Evolutionary conservation across 441 rosid genomes (phyloP).

Genomic region (Flueggea neowawraea): DNA sequence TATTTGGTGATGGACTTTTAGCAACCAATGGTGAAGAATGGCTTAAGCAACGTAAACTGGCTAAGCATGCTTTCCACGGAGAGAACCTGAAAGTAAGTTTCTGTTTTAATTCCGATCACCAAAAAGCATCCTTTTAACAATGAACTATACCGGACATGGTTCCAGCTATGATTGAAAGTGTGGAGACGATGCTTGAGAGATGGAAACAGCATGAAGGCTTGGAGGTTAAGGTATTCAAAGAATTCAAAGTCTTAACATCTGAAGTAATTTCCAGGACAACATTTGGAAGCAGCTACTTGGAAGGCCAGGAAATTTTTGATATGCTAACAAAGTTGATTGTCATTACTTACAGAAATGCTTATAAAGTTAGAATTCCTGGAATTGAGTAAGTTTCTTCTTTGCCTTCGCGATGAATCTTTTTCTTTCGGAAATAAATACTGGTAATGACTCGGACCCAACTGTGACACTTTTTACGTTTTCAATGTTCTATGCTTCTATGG

Average conservation of each 20-base stretch:
- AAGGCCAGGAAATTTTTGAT: slow-evolving; percentile 8
- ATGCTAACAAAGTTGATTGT: neutral
- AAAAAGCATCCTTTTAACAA: neutral
- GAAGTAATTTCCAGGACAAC: slow-evolving; percentile 25
- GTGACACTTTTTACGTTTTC: no score
- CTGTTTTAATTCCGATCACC: neutral
- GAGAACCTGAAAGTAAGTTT: slow-evolving; percentile 7
- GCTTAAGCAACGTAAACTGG: slow-evolving; percentile 8
- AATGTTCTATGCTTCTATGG: neutral
- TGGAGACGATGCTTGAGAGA: slow-evolving; percentile 13
- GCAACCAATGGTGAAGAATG: slow-evolving; percentile 9
- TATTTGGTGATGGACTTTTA: slow-evolving; percentile 6
- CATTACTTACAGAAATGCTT: slow-evolving; percentile 1
- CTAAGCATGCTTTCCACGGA: slow-evolving; percentile 13
- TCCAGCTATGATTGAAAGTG: slow-evolving; percentile 2
- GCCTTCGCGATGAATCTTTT: no score
- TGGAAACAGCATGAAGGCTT: slow-evolving; percentile 4
- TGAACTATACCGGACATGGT: neutral
- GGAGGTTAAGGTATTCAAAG: slow-evolving; percentile 6
- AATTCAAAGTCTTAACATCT: slow-evolving; percentile 10
- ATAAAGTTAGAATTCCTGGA: slow-evolving; percentile 4
- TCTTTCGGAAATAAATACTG: no score
- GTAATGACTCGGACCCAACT: no score
- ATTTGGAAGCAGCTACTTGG: slow-evolving; percentile 13
- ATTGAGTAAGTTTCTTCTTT: neutral